These are phyloP conservation scores for Thelephora terrestris DNA, from an alignment of 1,284 basidiomycete genomes.

Conservation along the genomic window DNA sequence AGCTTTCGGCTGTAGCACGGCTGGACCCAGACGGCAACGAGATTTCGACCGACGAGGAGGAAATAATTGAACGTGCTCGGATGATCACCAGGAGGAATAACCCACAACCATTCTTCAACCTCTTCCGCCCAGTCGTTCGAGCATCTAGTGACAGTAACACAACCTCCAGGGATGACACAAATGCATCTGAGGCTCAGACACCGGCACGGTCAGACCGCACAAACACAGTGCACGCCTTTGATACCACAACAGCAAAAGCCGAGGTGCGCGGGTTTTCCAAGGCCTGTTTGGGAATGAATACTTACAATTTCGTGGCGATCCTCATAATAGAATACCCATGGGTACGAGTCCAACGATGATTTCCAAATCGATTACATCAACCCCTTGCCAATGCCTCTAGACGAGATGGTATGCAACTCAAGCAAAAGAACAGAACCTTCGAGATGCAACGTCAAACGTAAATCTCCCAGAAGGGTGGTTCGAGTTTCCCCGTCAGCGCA, in stretches of 20 bases:
- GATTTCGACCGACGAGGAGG: conserved; percentile 17
- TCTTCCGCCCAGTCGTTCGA: neutral
- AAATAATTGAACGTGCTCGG: conserved; percentile 19
- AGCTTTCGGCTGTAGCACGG: conserved; percentile 11
- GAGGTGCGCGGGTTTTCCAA: neutral
- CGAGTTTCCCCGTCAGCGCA: neutral
- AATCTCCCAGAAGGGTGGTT: neutral
- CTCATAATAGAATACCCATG: neutral
- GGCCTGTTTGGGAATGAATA: neutral
- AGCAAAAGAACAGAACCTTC: neutral
- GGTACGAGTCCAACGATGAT: neutral
- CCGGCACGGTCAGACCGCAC: neutral
- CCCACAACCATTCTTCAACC: neutral
- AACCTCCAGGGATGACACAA: neutral
- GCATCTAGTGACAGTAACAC: neutral
- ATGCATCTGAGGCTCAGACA: neutral
- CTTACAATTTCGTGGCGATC: neutral
- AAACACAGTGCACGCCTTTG: neutral
- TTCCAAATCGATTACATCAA: neutral
- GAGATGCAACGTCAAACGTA: neutral
- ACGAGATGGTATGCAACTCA: neutral
- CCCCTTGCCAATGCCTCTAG: neutral
- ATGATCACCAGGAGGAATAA: too few species aligned
- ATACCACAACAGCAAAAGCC: neutral
- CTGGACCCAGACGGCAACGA: conserved; percentile 17